Conservation (phyloP, 371 early-diverging fungal genomes). For the Apophysomyces sp. region DNA sequence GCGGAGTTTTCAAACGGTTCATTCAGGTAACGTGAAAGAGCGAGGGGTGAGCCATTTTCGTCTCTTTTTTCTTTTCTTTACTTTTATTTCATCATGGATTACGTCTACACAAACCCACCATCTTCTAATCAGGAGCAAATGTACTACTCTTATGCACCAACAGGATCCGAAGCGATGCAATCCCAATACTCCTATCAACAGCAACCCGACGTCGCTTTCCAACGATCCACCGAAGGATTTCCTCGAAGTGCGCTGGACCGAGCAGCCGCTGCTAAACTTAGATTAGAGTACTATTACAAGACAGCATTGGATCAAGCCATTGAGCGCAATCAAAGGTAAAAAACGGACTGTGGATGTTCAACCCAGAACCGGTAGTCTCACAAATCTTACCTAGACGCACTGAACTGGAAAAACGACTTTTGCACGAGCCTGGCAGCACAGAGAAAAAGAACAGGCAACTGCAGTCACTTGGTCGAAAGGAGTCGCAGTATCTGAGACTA, state of each 20-base stretch:
- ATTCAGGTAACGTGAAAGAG: background rate
- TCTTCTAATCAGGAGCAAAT: constrained; percentile 8
- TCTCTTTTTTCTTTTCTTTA: background rate
- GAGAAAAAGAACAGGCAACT: constrained; percentile 88
- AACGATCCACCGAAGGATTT: constrained; percentile 65
- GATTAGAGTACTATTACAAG: constrained; percentile 89
- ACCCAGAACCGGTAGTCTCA: too few species aligned
- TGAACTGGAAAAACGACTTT: constrained; percentile 78
- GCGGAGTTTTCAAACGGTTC: background rate
- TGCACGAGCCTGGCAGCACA: constrained; percentile 76
- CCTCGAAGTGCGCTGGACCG: constrained; percentile 80
- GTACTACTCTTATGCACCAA: constrained; percentile 11
- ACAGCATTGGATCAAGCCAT: constrained; percentile 81
- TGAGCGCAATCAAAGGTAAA: constrained; percentile 83
- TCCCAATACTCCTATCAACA: constrained; percentile 26
- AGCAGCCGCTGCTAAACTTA: constrained; percentile 83
- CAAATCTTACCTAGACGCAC: constrained; percentile 51
- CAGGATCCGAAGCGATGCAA: constrained; percentile 1
- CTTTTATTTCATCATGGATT: constrained; percentile 16
- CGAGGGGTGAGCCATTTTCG: constrained; percentile 1
- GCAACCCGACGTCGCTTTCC: constrained; percentile 32
- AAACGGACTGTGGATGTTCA: background rate
- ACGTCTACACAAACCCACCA: constrained; percentile 22
- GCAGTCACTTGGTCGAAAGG: constrained; percentile 80
- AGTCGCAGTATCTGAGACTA: constrained; percentile 91